Evolutionary conservation across 495 filamentous ascomycete species (phyloP), one percentile per base, ranked within the genome.

Genomic region (Talaromyces nanjingensis): DNA sequence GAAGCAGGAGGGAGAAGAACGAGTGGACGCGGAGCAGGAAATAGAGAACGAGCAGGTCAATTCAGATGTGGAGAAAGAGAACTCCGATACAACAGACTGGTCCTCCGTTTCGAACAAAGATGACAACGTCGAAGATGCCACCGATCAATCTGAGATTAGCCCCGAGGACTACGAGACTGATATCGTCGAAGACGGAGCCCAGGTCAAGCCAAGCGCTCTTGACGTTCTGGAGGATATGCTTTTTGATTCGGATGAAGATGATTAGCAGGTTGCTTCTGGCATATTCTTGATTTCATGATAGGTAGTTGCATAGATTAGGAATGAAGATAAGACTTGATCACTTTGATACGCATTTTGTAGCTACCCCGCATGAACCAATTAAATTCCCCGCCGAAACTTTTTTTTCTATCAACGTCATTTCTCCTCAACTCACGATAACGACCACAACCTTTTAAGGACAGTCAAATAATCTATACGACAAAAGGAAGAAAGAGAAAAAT

Each of bases 371-470:
- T n/a, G 9, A 33, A 63, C 74, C 73, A 76, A 77, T 77, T 67
- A 70, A 39, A 62, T 20, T 57, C 59, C 64, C 60, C n/a, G 61
- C 62, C 60, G 68, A 71, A 67, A 65, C 66, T 77, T 76, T 75
- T 77, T 76, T 59, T 47, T 60, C 39, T 42, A 22, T 37, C 67
- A 65, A 65, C 66, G 67, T 70, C 69, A 70, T 70, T 31, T 31
- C 3, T 0, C 29, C 29, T 31, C 29, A 31, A 31, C 29, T 31
- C 29, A 31, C 29, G 29, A 31, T 31, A 31, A 31, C 6, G 29
- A 31, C 29, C 5, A 31, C 29, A 5, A 31, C 29, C 4, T 31
- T 4, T 4, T 7, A 24, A 24, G 22, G 22, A 24, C 29, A 0
- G 0, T 31, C 6, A 1, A 31, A 31, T 31, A 31, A 4, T 7